Conservation (phyloP, 2,329 filamentous ascomycete genomes). For the Gaeumannomyces tritici region DNA sequence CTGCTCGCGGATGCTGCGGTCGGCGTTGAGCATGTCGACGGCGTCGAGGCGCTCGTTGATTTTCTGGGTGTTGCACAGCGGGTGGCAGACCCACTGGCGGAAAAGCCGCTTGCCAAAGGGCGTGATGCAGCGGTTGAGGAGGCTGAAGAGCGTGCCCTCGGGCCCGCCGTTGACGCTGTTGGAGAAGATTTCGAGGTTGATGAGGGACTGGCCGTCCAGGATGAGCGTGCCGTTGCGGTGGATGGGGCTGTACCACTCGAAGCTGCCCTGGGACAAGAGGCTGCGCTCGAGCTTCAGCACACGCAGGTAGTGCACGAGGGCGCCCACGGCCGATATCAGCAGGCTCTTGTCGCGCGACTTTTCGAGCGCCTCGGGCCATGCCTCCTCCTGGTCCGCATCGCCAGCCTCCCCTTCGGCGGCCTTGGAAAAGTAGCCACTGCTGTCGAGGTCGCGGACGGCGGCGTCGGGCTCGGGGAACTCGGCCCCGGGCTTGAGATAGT, state of each 20-base stretch:
- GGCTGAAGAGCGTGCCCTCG: slow-evolving; percentile 80
- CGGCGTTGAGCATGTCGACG: slow-evolving; percentile 83
- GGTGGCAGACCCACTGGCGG: slow-evolving; percentile 95
- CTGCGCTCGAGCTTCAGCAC: slow-evolving; percentile 82
- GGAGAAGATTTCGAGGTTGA: slow-evolving; percentile 94
- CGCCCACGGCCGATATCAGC: slow-evolving; percentile 85
- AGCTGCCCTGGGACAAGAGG: slow-evolving; percentile 81
- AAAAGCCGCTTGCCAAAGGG: slow-evolving; percentile 96
- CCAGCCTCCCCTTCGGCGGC: slow-evolving; percentile 26
- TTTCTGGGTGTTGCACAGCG: slow-evolving; percentile 72
- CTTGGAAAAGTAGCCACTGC: slow-evolving; percentile 67
- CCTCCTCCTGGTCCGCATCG: slow-evolving; percentile 19
- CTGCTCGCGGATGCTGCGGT: slow-evolving; percentile 69
- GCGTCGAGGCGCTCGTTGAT: slow-evolving; percentile 94
- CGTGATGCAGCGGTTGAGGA: slow-evolving; percentile 90
- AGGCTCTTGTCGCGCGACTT: slow-evolving; percentile 69
- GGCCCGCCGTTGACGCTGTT: slow-evolving; percentile 81
- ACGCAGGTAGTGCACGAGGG: slow-evolving; percentile 76
- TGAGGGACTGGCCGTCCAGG: slow-evolving; percentile 88
- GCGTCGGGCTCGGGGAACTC: slow-evolving; percentile 89
- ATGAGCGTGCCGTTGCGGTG: slow-evolving; percentile 82
- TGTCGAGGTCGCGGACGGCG: slow-evolving; percentile 71
- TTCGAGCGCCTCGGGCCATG: slow-evolving; percentile 68
- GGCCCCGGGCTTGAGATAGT: slow-evolving; percentile 72
- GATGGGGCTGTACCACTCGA: slow-evolving; percentile 86